These are phyloP conservation scores for Aureobasidium subglaciale DNA, from an alignment of 2,329 filamentous ascomycete genomes.

Conservation along the genomic window DNA sequence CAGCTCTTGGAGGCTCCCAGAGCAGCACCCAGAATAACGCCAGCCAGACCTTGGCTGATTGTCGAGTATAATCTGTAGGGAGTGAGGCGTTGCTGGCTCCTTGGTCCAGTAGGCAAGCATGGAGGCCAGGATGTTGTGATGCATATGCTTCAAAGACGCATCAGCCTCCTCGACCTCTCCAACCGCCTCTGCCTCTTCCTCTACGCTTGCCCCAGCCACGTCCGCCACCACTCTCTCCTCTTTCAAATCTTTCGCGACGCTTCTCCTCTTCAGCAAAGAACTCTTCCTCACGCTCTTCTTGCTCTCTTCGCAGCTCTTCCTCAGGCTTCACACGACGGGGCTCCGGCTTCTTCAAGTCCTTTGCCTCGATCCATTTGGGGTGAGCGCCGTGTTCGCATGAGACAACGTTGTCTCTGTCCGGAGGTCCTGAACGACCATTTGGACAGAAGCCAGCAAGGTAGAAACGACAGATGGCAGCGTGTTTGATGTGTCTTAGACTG, in stretches of 20 bases:
- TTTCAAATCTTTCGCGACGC: conserved; percentile 35
- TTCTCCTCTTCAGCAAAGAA: conserved; percentile 47
- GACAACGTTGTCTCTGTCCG: conserved; percentile 30
- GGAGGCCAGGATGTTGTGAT: not conserved
- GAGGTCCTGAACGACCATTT: conserved; percentile 48
- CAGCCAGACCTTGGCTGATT: not conserved
- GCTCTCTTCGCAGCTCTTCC: conserved; percentile 58
- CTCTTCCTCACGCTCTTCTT: conserved; percentile 51
- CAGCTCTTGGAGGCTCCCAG: too few species aligned
- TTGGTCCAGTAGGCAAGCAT: not conserved
- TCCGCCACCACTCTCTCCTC: conserved; percentile 36
- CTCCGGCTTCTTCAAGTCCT: conserved; percentile 56
- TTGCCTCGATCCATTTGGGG: conserved; percentile 64
- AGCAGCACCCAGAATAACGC: too few species aligned
- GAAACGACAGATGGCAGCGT: conserved; percentile 65
- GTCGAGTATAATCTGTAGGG: not conserved
- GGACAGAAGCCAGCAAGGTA: conserved; percentile 95
- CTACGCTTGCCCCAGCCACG: conserved; percentile 37
- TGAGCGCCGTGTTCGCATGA: conserved; percentile 75
- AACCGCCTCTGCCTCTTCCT: conserved; percentile 40
- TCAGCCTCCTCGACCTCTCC: conserved; percentile 12
- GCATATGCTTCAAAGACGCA: not conserved
- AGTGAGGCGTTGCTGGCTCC: not conserved
- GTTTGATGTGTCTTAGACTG: conserved; percentile 79
- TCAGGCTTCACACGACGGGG: conserved; percentile 63